phyloP scores from a whole-genome alignment of 2,329 filamentous ascomycete species.

The Curvularia verruculosa region DNA sequence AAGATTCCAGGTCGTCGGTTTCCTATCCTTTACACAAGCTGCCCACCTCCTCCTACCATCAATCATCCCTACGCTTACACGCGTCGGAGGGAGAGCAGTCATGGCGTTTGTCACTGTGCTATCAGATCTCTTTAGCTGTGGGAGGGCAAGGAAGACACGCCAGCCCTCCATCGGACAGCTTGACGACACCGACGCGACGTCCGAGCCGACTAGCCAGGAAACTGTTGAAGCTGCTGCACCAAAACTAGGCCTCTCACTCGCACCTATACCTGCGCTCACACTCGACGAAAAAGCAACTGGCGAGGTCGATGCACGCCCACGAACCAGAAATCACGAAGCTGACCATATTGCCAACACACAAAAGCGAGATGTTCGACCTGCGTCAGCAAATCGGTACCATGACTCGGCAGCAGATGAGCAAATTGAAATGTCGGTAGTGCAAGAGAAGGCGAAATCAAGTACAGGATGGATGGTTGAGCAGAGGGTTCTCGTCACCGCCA shows the following conservation, averaged over 20 bases:
- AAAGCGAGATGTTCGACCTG: background rate
- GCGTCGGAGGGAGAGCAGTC: constrained; percentile 13
- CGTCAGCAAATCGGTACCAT: background rate
- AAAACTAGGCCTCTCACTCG: background rate
- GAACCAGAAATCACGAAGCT: background rate
- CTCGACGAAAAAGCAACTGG: constrained; percentile 4
- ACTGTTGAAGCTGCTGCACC: constrained; percentile 10
- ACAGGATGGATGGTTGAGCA: constrained; percentile 14
- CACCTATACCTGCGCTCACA: background rate
- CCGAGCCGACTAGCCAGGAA: constrained; percentile 4
- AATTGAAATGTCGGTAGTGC: constrained; percentile 5
- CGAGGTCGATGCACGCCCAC: background rate
- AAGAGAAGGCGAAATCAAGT: constrained; percentile 15
- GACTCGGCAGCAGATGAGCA: background rate
- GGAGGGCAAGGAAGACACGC: constrained; percentile 13
- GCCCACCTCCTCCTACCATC: constrained; percentile 7
- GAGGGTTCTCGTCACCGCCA: constrained; percentile 13
- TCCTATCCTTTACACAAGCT: constrained; percentile 8
- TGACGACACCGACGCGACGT: constrained; percentile 8
- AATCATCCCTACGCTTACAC: constrained; percentile 4
- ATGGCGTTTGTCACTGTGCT: constrained; percentile 15
- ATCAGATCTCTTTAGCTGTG: constrained; percentile 18
- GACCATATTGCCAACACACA: background rate
- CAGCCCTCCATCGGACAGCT: constrained; percentile 4
- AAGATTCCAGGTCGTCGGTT: constrained; percentile 2